A percentile compares a stretch with the other conserved stretches of the same genome.
Conservation (phyloP, 2,329 filamentous ascomycete genomes). For the Chrysosphaeria jannelii region DNA sequence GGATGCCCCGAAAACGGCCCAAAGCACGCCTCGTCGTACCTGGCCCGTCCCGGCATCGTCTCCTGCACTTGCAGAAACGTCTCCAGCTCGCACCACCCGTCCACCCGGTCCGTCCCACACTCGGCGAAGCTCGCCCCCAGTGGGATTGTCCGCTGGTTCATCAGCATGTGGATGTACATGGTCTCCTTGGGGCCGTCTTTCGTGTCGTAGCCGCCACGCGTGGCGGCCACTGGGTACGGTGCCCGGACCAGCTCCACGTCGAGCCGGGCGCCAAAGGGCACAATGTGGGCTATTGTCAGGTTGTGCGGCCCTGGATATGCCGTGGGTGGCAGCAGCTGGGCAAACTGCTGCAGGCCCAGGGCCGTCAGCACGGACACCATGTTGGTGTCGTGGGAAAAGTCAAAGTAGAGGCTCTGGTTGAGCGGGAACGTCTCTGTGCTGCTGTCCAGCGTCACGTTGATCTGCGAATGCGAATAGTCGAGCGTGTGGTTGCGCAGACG, state of each 20-base stretch:
- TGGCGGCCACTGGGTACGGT: conserved; percentile 26
- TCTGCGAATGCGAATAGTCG: conserved; percentile 24
- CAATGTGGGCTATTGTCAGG: conserved; percentile 34
- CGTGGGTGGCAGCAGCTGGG: conserved; percentile 22
- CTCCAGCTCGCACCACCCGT: conserved; percentile 49
- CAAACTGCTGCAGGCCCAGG: conserved; percentile 42
- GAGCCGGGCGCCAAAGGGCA: conserved; percentile 40
- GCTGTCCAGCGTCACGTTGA: conserved; percentile 40
- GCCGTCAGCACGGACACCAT: conserved; percentile 40
- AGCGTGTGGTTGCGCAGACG: conserved; percentile 36
- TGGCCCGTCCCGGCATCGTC: conserved; percentile 22
- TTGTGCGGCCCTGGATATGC: conserved; percentile 25
- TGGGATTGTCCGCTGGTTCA: conserved; percentile 46
- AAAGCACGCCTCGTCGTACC: conserved; percentile 36
- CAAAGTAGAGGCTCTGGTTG: conserved; percentile 43
- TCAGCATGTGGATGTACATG: conserved; percentile 40
- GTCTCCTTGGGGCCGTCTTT: conserved; percentile 19
- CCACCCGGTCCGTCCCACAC: conserved; percentile 28
- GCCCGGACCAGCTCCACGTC: conserved; percentile 46
- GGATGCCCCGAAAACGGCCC: conserved; percentile 18
- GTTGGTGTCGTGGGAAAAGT: conserved; percentile 54
- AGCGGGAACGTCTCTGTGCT: conserved; percentile 39
- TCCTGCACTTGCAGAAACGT: conserved; percentile 34
- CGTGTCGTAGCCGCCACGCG: conserved; percentile 19
- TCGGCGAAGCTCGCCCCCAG: conserved; percentile 32